Evolutionary conservation across 1,284 basidiomycete genomes (phyloP).

Genomic region (Sporisorium scitamineum): DNA sequence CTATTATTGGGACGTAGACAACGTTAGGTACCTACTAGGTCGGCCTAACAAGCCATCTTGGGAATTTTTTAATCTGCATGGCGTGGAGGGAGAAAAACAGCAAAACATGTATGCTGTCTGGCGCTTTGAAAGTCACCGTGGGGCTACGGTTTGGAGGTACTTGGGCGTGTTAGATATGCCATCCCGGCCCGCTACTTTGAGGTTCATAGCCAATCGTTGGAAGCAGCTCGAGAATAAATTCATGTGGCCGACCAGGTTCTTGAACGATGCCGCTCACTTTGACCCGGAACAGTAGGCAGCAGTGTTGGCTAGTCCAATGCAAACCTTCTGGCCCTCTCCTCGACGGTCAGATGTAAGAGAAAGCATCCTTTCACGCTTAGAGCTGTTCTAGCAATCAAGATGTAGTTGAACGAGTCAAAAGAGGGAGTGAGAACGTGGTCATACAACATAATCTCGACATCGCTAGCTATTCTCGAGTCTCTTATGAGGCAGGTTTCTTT

Average conservation of each 20-base stretch:
- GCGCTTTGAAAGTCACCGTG: conserved; percentile 1
- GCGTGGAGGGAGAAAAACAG: neutral
- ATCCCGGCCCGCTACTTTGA: neutral
- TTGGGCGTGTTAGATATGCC: conserved; percentile 6
- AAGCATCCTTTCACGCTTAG: neutral
- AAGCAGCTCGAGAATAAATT: neutral
- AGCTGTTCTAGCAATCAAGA: neutral
- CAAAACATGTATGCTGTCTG: conserved; percentile 4
- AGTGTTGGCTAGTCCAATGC: neutral
- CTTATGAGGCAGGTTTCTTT: neutral
- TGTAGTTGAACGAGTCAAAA: neutral
- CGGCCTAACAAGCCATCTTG: neutral
- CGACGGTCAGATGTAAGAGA: neutral
- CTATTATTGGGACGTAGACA: neutral
- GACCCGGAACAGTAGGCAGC: neutral
- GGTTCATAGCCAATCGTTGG: neutral
- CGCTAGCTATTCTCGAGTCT: neutral
- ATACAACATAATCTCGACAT: no score
- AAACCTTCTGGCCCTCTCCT: neutral
- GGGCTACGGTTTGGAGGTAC: conserved; percentile 11
- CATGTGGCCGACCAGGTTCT: neutral
- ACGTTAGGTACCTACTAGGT: neutral
- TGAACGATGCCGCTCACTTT: conserved; percentile 19
- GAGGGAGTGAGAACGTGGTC: neutral
- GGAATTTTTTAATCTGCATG: conserved; percentile 1